A percentile compares a stretch with the other conserved stretches of the same genome.
Evolutionary conservation across 352 stramenopile species (phyloP).

Genomic region (Phytophthora megakarya): DNA sequence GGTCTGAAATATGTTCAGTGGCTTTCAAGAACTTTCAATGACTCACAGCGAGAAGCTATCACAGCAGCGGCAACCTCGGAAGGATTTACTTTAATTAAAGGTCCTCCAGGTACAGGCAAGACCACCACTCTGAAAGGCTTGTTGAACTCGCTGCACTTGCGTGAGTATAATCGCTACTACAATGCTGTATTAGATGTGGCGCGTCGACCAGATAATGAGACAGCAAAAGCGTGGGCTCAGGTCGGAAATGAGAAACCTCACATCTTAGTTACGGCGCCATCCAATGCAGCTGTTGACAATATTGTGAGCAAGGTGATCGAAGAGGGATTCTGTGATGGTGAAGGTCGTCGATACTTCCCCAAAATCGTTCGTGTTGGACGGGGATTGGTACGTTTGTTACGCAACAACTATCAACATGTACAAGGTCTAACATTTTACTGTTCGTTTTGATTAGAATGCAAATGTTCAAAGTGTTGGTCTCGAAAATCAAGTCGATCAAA

Average conservation of each 20-base stretch:
- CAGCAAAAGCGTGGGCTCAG: slow-evolving; percentile 76
- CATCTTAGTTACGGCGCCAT: slow-evolving; percentile 93
- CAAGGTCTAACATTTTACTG: slow-evolving; percentile 7
- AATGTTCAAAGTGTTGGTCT: slow-evolving; percentile 81
- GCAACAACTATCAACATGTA: neutral
- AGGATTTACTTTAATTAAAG: slow-evolving; percentile 94
- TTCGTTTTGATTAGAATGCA: slow-evolving; percentile 47
- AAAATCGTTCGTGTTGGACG: slow-evolving; percentile 94
- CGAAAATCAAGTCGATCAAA: slow-evolving; percentile 86
- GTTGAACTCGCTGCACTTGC: slow-evolving; percentile 92
- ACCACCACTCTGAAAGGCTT: slow-evolving; percentile 92
- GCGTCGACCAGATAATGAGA: slow-evolving; percentile 77
- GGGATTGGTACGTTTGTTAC: slow-evolving; percentile 57
- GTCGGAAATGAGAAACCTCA: slow-evolving; percentile 93
- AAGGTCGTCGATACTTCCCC: slow-evolving; percentile 93
- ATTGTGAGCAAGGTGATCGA: slow-evolving; percentile 97
- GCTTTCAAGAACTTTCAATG: slow-evolving; percentile 84
- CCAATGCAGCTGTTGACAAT: slow-evolving; percentile 96
- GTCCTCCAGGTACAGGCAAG: slow-evolving; percentile 89
- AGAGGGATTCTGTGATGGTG: slow-evolving; percentile 94
- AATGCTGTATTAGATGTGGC: slow-evolving; percentile 88
- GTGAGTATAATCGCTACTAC: slow-evolving; percentile 93
- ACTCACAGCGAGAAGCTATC: slow-evolving; percentile 92
- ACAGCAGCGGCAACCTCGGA: slow-evolving; percentile 82
- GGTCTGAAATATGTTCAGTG: slow-evolving; percentile 82